A percentile compares a stretch with the other conserved stretches of the same genome.
Conservation (phyloP, 2,329 filamentous ascomycete genomes). For the Stachybotrys echinatus region DNA sequence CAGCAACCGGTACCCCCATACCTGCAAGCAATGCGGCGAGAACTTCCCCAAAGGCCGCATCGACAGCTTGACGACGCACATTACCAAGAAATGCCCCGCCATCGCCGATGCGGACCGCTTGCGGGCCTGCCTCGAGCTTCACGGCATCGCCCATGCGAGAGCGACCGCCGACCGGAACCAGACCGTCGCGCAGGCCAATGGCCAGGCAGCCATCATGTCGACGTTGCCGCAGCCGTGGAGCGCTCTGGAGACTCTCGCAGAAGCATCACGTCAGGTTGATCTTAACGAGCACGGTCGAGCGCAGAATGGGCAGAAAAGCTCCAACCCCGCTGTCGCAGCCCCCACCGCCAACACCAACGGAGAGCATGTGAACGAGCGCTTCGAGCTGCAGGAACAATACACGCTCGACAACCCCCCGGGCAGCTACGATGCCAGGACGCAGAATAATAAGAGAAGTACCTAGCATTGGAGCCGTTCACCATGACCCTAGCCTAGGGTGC, state of each 20-base stretch:
- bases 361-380: constrained; percentile 26
- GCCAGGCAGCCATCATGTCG: constrained; percentile 17
- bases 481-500: neutral
- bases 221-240: constrained; percentile 61
- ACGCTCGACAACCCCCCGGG: constrained; percentile 51
- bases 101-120: constrained; percentile 70
- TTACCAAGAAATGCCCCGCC: constrained; percentile 81
- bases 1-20: constrained; percentile 88
- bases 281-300: constrained; percentile 55
- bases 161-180: constrained; percentile 23
- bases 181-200: constrained; percentile 19
- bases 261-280: constrained; percentile 79
- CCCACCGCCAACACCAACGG: constrained; percentile 19
- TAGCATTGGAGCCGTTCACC: too few relatives aligned
- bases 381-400: constrained; percentile 55
- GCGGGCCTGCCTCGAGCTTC: constrained; percentile 66
- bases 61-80: constrained; percentile 74
- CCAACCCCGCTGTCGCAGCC: constrained; percentile 20
- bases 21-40: constrained; percentile 82
- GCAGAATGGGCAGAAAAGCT: constrained; percentile 28
- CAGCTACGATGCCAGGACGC: constrained; percentile 35
- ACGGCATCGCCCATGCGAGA: constrained; percentile 57
- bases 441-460: constrained; percentile 20
- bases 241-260: constrained; percentile 78
- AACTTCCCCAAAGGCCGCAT: constrained; percentile 86